Conservation (phyloP, 2,329 filamentous ascomycete species). For the Mariannaea sp. region DNA sequence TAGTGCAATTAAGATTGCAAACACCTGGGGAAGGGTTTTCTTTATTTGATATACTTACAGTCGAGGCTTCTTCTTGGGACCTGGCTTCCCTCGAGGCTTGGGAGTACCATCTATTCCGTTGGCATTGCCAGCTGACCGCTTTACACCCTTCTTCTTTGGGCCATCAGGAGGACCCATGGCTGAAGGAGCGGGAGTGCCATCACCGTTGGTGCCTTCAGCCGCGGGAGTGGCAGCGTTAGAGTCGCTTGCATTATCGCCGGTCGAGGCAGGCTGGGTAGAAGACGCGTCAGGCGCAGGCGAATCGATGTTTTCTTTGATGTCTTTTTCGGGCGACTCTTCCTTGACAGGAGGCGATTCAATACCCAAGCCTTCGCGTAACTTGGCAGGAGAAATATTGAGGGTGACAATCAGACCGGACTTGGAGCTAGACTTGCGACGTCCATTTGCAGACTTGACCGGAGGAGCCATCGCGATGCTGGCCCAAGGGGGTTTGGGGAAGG, state of each 20-base stretch:
- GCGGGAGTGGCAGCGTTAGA: slow-evolving; percentile 65
- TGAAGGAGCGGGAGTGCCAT: slow-evolving; percentile 58
- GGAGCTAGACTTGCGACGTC: slow-evolving; percentile 46
- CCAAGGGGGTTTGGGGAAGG: slow-evolving; percentile 12
- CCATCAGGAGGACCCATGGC: slow-evolving; percentile 67
- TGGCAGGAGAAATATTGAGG: slow-evolving; percentile 56
- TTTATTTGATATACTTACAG: slow-evolving; percentile 67
- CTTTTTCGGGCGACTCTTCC: slow-evolving; percentile 48
- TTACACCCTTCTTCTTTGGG: slow-evolving; percentile 76
- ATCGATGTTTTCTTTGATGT: slow-evolving; percentile 46
- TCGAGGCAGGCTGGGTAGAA: slow-evolving; percentile 46
- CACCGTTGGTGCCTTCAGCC: slow-evolving; percentile 52
- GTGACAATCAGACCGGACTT: slow-evolving; percentile 53
- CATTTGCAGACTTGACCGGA: slow-evolving; percentile 41
- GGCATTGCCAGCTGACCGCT: slow-evolving; percentile 68
- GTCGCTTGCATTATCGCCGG: slow-evolving; percentile 62
- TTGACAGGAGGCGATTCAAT: slow-evolving; percentile 45
- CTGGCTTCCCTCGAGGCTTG: slow-evolving; percentile 84
- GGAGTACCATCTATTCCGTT: slow-evolving; percentile 67
- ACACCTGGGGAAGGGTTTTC: background rate
- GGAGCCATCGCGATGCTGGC: slow-evolving; percentile 41
- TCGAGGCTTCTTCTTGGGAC: slow-evolving; percentile 94
- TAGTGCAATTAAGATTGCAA: background rate
- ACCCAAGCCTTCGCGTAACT: slow-evolving; percentile 56
- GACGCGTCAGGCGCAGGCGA: slow-evolving; percentile 52